Conservation (phyloP, 176 grass and related monocot genomes). For the Cymbopogon citratus region DNA sequence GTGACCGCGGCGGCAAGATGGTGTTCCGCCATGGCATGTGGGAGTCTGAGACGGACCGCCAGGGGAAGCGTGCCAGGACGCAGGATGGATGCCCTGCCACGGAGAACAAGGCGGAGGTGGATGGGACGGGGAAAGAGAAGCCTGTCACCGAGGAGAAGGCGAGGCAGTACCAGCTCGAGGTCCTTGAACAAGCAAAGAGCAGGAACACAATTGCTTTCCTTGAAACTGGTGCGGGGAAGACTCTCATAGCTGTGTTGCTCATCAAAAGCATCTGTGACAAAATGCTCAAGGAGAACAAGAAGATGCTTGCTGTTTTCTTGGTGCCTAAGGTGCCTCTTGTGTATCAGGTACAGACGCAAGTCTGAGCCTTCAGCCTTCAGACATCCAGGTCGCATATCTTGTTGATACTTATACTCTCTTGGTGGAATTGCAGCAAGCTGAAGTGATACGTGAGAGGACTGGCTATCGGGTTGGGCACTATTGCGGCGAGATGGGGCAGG, state of each 20-base stretch:
- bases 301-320: conserved; percentile 82
- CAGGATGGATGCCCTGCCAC: conserved; percentile 17
- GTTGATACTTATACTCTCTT: conserved; percentile 9
- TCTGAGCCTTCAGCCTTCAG: not conserved
- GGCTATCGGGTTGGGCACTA: conserved; percentile 88
- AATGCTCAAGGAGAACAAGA: conserved; percentile 77
- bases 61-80: conserved; percentile 49
- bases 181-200: conserved; percentile 90
- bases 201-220: conserved; percentile 94
- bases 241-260: conserved; percentile 86
- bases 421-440: conserved; percentile 77
- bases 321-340: conserved; percentile 98
- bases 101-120: conserved; percentile 41
- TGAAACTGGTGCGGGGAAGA: conserved; percentile 86
- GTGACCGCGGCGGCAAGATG: conserved; percentile 77
- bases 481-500: conserved; percentile 96
- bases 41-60: conserved; percentile 62
- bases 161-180: conserved; percentile 89
- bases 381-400: not conserved
- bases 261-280: conserved; percentile 74
- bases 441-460: conserved; percentile 88
- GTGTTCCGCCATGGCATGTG: conserved; percentile 75
- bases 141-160: conserved; percentile 70
- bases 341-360: conserved; percentile 65
- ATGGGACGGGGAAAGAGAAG: conserved; percentile 36